phyloP scores from a whole-genome alignment of 176 grass and related monocot species.

The Oryza nivara region DNA sequence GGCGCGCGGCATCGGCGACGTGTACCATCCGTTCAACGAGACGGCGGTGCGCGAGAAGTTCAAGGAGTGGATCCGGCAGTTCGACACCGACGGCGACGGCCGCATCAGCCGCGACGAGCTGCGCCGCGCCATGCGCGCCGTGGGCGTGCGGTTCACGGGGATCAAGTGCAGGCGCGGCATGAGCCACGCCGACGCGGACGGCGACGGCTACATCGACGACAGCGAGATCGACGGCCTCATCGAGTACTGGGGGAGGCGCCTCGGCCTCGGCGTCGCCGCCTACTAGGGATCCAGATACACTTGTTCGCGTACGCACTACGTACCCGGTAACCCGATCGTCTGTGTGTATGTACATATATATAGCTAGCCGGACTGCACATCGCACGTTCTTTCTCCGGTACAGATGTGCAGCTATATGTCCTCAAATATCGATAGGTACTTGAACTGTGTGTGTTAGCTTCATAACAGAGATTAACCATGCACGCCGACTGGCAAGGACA shows the following conservation, averaged over 20 bases:
- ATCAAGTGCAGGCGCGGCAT: slow-evolving; percentile 72
- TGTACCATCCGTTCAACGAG: slow-evolving; percentile 45
- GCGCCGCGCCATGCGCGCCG: slow-evolving; percentile 58
- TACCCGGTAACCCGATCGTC: background rate
- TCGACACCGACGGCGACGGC: slow-evolving; percentile 74
- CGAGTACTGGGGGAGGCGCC: slow-evolving; percentile 65
- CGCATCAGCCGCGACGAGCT: slow-evolving; percentile 88
- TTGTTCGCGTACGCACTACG: background rate
- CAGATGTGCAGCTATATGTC: background rate
- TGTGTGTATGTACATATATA: background rate
- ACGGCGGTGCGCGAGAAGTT: slow-evolving; percentile 78
- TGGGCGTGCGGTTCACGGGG: slow-evolving; percentile 64
- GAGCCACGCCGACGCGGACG: slow-evolving; percentile 65
- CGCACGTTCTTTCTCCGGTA: background rate
- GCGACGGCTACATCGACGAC: slow-evolving; percentile 68
- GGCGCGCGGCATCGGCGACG: slow-evolving; percentile 3
- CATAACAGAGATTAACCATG: too few species aligned
- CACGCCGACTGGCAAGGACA: too few species aligned
- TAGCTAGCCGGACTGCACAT: background rate
- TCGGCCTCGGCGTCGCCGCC: slow-evolving; percentile 74
- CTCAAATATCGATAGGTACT: background rate
- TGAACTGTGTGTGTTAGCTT: too few species aligned
- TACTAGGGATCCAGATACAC: slow-evolving; percentile 31
- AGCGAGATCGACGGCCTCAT: slow-evolving; percentile 79
- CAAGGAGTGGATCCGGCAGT: slow-evolving; percentile 80